Percentiles rank a stretch among this genome's conserved stretches.
Evolutionary conservation across 495 filamentous ascomycete species (phyloP).

Genomic region (Penicillium desertorum): DNA sequence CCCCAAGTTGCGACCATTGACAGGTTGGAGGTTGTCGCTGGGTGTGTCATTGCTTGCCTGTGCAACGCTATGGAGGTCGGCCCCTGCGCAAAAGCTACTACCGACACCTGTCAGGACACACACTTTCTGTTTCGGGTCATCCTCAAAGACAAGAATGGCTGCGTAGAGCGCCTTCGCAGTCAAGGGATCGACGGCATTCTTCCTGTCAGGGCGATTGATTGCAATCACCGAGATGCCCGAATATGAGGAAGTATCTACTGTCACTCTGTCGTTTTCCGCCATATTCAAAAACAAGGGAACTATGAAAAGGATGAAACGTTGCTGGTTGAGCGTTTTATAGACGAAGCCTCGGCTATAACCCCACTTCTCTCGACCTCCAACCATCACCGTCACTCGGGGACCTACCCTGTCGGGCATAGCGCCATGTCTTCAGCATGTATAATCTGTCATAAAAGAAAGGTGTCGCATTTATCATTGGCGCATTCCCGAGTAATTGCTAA

Average conservation of each 20-base stretch:
- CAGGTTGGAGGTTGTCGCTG: conserved; percentile 21
- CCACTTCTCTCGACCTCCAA: conserved; percentile 22
- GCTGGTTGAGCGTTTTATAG: conserved; percentile 3
- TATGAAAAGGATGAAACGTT: conserved; percentile 1
- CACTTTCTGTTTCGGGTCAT: conserved; percentile 45
- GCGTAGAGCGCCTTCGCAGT: conserved; percentile 42
- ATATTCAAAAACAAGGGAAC: conserved; percentile 10
- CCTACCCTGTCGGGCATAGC: conserved; percentile 4
- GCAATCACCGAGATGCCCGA: conserved; percentile 45
- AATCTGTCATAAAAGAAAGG: conserved; percentile 35
- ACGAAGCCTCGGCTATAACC: conserved; percentile 24
- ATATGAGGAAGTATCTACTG: conserved; percentile 18
- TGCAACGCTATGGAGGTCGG: conserved; percentile 43
- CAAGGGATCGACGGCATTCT: conserved; percentile 41
- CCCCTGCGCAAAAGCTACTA: conserved; percentile 47
- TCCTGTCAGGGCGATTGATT: conserved; percentile 41
- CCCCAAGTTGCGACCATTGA: conserved; percentile 31
- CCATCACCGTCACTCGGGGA: conserved; percentile 10
- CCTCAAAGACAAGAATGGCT: conserved; percentile 44
- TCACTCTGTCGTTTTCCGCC: conserved; percentile 7
- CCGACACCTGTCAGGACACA: conserved; percentile 41
- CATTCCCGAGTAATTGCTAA: conserved; percentile 5
- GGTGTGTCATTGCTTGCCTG: conserved; percentile 12
- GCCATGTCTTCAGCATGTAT: conserved; percentile 33
- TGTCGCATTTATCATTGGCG: background rate